A percentile compares a stretch with the other conserved stretches of the same genome.
Conservation (phyloP, 306 rosid genomes). For the Phaseolus lunatus region DNA sequence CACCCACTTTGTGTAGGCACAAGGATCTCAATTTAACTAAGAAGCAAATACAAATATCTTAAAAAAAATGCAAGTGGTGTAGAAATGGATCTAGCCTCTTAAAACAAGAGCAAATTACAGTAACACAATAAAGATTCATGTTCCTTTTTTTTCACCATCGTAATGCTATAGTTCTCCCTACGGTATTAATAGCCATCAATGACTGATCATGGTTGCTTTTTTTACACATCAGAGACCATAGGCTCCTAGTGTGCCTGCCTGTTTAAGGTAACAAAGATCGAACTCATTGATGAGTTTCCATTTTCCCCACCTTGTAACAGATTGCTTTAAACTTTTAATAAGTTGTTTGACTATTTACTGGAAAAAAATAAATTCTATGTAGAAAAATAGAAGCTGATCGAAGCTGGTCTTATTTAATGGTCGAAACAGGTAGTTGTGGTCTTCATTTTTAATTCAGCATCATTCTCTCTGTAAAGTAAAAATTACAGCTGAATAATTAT, state of each 20-base stretch:
- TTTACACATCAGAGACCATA: neutral
- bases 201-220: neutral
- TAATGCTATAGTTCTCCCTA: neutral
- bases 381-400: neutral
- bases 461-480: neutral
- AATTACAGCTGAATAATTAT: neutral
- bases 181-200: neutral
- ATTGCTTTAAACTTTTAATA: neutral
- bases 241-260: neutral
- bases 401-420: conserved; percentile 34
- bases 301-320: neutral
- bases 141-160: neutral
- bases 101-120: neutral
- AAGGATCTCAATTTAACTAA: conserved; percentile 7
- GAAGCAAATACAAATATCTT: neutral
- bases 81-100: neutral
- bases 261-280: neutral
- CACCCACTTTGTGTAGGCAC: conserved; percentile 5
- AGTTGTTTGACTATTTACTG: neutral
- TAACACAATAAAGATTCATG: neutral
- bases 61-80: neutral
- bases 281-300: neutral
- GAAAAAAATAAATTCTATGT: neutral
- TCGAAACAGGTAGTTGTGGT: conserved; percentile 14
- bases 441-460: neutral